A percentile compares a stretch with the other conserved stretches of the same genome.
Evolutionary conservation across 805 yeast species (phyloP).

Genomic region (Candida railenensis): DNA sequence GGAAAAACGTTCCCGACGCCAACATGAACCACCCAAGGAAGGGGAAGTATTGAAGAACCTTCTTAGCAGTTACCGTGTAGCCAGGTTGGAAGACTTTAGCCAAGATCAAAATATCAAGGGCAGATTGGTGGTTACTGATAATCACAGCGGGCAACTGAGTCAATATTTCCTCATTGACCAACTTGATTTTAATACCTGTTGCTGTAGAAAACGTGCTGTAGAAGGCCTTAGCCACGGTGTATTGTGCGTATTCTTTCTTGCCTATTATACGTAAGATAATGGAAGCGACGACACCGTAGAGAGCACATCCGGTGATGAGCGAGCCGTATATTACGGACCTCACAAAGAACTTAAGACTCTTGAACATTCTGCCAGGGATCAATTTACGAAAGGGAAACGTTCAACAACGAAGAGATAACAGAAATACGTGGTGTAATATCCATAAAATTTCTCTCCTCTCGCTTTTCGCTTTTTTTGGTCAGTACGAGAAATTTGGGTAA

Average conservation of each 20-base stretch:
- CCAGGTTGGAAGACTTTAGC: constrained; percentile 85
- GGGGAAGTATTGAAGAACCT: constrained; percentile 79
- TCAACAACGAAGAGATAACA: too few relatives aligned
- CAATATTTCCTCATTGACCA: constrained; percentile 65
- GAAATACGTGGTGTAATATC: too few relatives aligned
- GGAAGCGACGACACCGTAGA: constrained; percentile 80
- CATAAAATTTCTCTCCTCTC: too few relatives aligned
- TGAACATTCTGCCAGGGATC: too few relatives aligned
- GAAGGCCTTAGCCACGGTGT: constrained; percentile 84
- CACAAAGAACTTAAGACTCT: constrained; percentile 46
- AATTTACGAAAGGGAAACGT: too few relatives aligned
- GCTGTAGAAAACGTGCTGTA: constrained; percentile 57
- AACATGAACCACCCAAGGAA: constrained; percentile 97
- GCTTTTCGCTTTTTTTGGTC: too few relatives aligned
- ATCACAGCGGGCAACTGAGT: constrained; percentile 70
- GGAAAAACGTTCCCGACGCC: constrained; percentile 84
- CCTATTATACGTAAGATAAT: constrained; percentile 64
- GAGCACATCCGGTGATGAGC: constrained; percentile 57
- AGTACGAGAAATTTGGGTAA: too few relatives aligned
- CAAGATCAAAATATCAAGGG: constrained; percentile 76
- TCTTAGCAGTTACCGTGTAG: constrained; percentile 90
- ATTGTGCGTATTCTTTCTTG: constrained; percentile 79
- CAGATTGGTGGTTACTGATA: constrained; percentile 88
- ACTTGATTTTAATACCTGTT: constrained; percentile 67
- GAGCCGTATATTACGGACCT: constrained; percentile 56